A percentile compares a stretch with the other conserved stretches of the same genome.
Conservation (phyloP, 352 stramenopile species). For the Phytopythium kandeliae region DNA sequence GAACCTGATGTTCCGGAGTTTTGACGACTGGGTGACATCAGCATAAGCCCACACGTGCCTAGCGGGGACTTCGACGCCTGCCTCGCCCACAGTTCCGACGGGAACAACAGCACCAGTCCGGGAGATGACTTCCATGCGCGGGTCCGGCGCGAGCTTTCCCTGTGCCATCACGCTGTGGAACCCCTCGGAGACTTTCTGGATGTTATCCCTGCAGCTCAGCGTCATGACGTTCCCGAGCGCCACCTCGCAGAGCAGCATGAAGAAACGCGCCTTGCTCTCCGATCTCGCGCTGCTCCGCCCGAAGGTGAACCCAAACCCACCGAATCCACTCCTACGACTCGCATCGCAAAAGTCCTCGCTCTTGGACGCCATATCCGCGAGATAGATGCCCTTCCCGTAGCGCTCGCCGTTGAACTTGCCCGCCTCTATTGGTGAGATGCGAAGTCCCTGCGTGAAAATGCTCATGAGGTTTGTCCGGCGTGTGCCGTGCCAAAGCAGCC, state of each 20-base stretch:
- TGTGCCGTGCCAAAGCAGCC: slow-evolving; percentile 84
- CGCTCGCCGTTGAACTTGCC: slow-evolving; percentile 72
- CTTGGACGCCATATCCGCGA: slow-evolving; percentile 73
- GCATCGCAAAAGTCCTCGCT: slow-evolving; percentile 67
- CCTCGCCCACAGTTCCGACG: slow-evolving; percentile 36
- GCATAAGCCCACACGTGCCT: slow-evolving; percentile 8
- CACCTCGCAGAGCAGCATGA: slow-evolving; percentile 74
- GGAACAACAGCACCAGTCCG: slow-evolving; percentile 41
- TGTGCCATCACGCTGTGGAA: slow-evolving; percentile 56
- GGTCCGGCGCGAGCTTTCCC: slow-evolving; percentile 43
- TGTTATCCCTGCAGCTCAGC: slow-evolving; percentile 26
- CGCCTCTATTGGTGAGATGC: slow-evolving; percentile 81
- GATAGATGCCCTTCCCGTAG: slow-evolving; percentile 87
- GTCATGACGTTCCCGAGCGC: slow-evolving; percentile 38
- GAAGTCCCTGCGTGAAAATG: slow-evolving; percentile 77
- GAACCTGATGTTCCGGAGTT: not conserved
- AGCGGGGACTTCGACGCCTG: slow-evolving; percentile 41
- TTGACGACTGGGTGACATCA: not conserved
- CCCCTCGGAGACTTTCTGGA: slow-evolving; percentile 29
- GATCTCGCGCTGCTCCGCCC: slow-evolving; percentile 62
- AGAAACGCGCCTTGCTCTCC: slow-evolving; percentile 40
- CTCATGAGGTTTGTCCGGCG: slow-evolving; percentile 81
- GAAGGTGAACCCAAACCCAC: slow-evolving; percentile 83
- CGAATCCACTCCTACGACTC: no score
- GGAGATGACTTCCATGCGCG: slow-evolving; percentile 37